Conservation (phyloP, 371 early-diverging fungal species). For the Mortierella sp. region DNA sequence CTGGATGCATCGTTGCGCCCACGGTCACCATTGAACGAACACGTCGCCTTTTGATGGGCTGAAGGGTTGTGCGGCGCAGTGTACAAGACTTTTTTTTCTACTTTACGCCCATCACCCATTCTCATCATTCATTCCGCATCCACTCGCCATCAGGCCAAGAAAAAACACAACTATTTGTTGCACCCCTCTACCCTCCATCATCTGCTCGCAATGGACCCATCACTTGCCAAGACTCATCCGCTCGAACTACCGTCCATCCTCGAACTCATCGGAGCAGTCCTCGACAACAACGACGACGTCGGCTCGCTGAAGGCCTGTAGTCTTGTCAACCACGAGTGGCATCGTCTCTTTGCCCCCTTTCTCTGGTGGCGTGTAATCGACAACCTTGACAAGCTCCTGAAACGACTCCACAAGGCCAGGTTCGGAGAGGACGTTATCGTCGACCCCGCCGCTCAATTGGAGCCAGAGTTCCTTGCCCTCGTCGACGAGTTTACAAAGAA, state of each 20-base stretch:
- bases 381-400: conserved; percentile 12
- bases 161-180: not conserved
- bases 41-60: no score
- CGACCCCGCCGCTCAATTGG: conserved; percentile 12
- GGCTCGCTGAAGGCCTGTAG: conserved; percentile 5
- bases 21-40: no score
- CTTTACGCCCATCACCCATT: no score
- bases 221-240: not conserved
- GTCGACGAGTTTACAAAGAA: not conserved
- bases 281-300: not conserved
- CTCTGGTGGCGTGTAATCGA: conserved; percentile 18
- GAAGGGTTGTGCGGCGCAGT: no score
- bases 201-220: not conserved
- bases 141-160: no score
- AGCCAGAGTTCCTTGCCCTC: conserved; percentile 10
- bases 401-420: not conserved
- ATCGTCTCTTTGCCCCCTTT: conserved; percentile 19
- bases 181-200: not conserved
- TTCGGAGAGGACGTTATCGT: not conserved
- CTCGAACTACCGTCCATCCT: conserved; percentile 16
- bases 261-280: conserved; percentile 13
- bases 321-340: conserved; percentile 17
- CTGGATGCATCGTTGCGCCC: no score
- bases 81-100: no score
- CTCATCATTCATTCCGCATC: no score